Evolutionary conservation across 495 filamentous ascomycete species (phyloP).

Genomic region (Xanthoparmelia taractica): DNA sequence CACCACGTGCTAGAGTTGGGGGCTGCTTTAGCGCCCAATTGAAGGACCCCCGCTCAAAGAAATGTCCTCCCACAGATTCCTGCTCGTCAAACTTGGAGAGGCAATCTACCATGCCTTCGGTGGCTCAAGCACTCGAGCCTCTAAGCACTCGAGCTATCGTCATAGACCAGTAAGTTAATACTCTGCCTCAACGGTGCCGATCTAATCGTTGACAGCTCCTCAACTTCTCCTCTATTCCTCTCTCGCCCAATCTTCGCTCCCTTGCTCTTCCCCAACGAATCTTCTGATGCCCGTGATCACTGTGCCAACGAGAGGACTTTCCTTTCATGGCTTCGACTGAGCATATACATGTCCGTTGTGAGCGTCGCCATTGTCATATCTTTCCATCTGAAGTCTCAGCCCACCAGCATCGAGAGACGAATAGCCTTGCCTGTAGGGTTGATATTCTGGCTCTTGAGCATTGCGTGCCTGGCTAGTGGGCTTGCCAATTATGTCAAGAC

Average conservation of each 20-base stretch:
- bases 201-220: conserved; percentile 14
- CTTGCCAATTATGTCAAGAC: conserved; percentile 82
- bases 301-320: conserved; percentile 61
- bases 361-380: conserved; percentile 83
- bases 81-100: not conserved
- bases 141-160: conserved; percentile 11
- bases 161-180: conserved; percentile 18
- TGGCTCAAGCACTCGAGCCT: conserved; percentile 14
- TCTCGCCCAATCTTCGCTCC: conserved; percentile 64
- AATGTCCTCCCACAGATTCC: not conserved
- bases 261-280: conserved; percentile 80
- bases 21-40: not conserved
- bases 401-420: conserved; percentile 58
- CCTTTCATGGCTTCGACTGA: conserved; percentile 87
- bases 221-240: conserved; percentile 44
- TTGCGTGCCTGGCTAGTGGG: conserved; percentile 67
- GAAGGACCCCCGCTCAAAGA: not conserved
- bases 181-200: not conserved
- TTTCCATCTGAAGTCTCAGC: conserved; percentile 75
- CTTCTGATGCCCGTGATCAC: conserved; percentile 73
- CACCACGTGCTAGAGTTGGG: not conserved
- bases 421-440: conserved; percentile 79
- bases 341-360: conserved; percentile 85
- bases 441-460: conserved; percentile 76
- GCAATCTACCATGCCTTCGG: conserved; percentile 6